Evolutionary conservation across 2,329 filamentous ascomycete genomes (phyloP).

Genomic region (Sporothrix phasma): DNA sequence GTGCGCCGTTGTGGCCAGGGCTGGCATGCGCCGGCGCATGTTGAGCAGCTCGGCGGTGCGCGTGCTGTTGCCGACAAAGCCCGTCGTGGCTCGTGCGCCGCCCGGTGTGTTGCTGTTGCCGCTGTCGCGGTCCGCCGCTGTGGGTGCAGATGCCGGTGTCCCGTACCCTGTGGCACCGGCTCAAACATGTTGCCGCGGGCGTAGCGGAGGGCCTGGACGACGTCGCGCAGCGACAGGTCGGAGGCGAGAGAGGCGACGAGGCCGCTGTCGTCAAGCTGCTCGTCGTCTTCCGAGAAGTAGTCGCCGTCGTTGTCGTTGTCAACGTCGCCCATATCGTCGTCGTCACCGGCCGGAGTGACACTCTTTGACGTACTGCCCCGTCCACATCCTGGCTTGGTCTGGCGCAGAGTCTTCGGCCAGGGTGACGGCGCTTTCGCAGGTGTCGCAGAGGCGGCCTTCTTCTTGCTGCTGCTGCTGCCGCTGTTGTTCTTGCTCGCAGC

Average conservation of each 20-base stretch:
- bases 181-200: conserved; percentile 54
- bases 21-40: conserved; percentile 49
- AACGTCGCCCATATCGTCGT: conserved; percentile 21
- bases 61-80: conserved; percentile 19
- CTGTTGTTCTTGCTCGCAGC: neutral
- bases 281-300: conserved; percentile 23
- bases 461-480: neutral
- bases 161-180: conserved; percentile 37
- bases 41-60: conserved; percentile 55
- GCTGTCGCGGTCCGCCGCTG: neutral
- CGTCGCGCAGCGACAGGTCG: conserved; percentile 49
- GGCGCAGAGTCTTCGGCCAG: neutral
- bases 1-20: conserved; percentile 56
- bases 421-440: neutral
- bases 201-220: conserved; percentile 55
- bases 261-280: conserved; percentile 49
- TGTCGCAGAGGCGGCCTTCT: neutral
- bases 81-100: neutral
- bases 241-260: conserved; percentile 44
- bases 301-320: conserved; percentile 27
- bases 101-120: neutral
- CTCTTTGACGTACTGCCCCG: neutral
- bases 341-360: neutral
- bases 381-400: conserved; percentile 10
- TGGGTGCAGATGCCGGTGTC: neutral